A percentile compares a stretch with the other conserved stretches of the same genome.
Evolutionary conservation across 2,329 filamentous ascomycete species (phyloP).

Genomic region (Colletotrichum sp.): DNA sequence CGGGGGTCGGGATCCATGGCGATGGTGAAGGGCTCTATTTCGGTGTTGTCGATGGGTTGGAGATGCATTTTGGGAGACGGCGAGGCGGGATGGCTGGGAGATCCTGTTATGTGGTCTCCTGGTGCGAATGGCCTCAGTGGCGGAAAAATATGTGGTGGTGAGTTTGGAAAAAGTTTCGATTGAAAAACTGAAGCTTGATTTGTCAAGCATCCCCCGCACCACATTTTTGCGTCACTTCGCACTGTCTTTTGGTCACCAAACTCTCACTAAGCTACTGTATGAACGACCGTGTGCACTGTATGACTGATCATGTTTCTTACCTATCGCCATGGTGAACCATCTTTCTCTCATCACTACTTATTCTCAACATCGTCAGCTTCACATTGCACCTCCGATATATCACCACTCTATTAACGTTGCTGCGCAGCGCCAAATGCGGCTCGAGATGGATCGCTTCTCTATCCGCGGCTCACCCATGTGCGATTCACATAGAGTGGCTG

Average conservation of each 20-base stretch:
- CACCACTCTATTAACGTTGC: background rate
- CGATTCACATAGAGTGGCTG: background rate
- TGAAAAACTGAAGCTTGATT: conserved; percentile 15
- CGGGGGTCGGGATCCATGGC: conserved; percentile 12
- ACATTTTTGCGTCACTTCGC: background rate
- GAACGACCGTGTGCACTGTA: background rate
- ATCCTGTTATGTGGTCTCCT: background rate
- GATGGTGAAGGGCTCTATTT: conserved; percentile 22
- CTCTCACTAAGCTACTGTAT: fast-evolving
- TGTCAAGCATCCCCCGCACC: conserved; percentile 13
- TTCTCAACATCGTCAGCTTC: background rate
- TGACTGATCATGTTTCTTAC: background rate
- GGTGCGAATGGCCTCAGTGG: background rate
- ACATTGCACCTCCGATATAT: background rate
- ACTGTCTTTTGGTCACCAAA: background rate
- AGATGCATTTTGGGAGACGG: conserved; percentile 17
- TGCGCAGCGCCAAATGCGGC: background rate
- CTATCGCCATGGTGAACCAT: background rate
- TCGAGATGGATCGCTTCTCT: background rate
- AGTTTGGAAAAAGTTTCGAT: background rate
- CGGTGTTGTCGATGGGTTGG: conserved; percentile 23
- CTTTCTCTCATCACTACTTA: background rate
- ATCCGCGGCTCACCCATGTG: background rate
- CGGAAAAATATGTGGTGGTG: background rate
- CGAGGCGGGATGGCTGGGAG: background rate